Percentiles rank a stretch among this genome's conserved stretches.
Evolutionary conservation across 768 basidiomycete species (phyloP).

Genomic region (Mycena sanguinolenta): DNA sequence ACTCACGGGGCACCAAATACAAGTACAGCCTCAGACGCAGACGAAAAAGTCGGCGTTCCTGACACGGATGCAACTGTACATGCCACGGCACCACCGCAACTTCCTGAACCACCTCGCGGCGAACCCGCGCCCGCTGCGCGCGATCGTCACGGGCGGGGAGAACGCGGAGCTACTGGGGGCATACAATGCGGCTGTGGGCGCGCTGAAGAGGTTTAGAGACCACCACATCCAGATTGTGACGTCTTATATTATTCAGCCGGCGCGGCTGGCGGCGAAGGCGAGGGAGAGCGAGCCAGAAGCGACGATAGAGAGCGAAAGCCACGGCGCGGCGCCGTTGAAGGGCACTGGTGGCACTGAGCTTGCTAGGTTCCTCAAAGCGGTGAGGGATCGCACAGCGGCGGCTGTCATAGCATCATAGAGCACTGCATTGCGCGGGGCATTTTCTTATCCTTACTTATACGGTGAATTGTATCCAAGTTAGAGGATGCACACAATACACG

Average conservation of each 20-base stretch:
- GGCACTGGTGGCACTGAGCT: conserved; percentile 88
- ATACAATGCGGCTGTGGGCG: conserved; percentile 74
- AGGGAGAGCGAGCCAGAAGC: conserved; percentile 39
- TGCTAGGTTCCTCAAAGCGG: conserved; percentile 80
- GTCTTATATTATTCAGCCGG: conserved; percentile 82
- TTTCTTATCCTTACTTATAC: neutral
- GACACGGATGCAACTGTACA: conserved; percentile 82
- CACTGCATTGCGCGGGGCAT: too few species aligned
- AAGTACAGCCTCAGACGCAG: conserved; percentile 29
- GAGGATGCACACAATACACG: neutral
- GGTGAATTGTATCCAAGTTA: neutral
- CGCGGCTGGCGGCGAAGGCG: conserved; percentile 51
- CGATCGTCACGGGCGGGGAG: conserved; percentile 56
- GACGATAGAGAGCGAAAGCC: conserved; percentile 32
- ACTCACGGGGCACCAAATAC: too few species aligned
- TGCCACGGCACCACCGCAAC: conserved; percentile 86
- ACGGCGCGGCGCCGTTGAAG: conserved; percentile 53
- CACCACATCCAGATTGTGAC: conserved; percentile 83
- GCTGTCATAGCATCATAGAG: conserved; percentile 46
- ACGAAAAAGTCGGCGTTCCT: conserved; percentile 62
- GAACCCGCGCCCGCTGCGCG: conserved; percentile 72
- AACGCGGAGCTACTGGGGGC: conserved; percentile 57
- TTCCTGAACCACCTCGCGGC: conserved; percentile 77
- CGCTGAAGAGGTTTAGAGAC: conserved; percentile 82
- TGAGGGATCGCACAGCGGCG: conserved; percentile 74